Evolutionary conservation across 345 rosid genomes (phyloP), one percentile per base, ranked within the genome.

Genomic region (Orychophragmus violaceus): DNA sequence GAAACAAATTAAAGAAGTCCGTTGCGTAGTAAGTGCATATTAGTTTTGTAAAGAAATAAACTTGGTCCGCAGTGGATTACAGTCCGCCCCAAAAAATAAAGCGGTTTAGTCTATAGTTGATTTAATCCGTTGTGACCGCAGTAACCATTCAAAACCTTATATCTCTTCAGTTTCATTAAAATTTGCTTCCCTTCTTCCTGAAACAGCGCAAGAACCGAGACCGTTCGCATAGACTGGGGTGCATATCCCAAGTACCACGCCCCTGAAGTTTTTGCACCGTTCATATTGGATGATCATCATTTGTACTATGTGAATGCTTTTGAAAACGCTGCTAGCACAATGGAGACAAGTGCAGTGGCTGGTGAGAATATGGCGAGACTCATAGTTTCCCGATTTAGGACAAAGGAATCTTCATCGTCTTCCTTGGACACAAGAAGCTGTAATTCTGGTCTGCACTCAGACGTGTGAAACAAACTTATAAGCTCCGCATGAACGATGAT

Each of bases 341-440:
- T 94, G 87, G 96, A 94, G 83, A 90, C 91, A 0, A 82, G 96
- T 39, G 89, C 97, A 4, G 95, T 90, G 30, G 85, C 97, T 54
- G 97, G 97, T 16, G 97, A 94, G 81, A 94, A 94, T 22, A 77
- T 94, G 5, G 99, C 84, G 0, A 85, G 99, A 7, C 95, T 94
- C 69, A 82, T 90, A 61, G 36, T 87, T 59, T 82, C 95, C 4
- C 83, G 99, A 68, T 70, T 78, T 54, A 68, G 42, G 10, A 36
- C 75, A n/a, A 51, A 64, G 17, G 42, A 35, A n/a, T 62, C 69
- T 52, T 52, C 4, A 30, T 52, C 44, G 21, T 4, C 27, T 59
- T 25, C 78, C 24, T 62, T 75, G n/a, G 57, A 75, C 62, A 50
- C 32, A 71, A 64, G 66, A 77, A 77, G 68, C 66, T 67, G 74